Evolutionary conservation across 805 yeast genomes (phyloP), one percentile per base, ranked within the genome.

Genomic region (Yueomyces sp.): DNA sequence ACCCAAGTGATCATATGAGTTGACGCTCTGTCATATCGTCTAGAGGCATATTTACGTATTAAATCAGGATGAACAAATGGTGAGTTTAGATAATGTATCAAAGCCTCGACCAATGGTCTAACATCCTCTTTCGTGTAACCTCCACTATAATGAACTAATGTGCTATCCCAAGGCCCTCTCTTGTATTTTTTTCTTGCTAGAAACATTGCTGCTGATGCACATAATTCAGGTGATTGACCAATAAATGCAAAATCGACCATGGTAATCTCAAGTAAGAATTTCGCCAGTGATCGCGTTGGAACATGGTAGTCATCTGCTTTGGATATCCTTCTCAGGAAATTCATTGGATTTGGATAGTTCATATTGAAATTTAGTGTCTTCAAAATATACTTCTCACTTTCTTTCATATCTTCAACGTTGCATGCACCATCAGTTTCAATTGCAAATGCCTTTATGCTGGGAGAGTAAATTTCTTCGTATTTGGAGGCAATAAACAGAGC

Each of bases 301-400:
- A 84, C 80, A 58, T 86, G 94, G 64, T 85, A 87, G 57, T 83
- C 86, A 63, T 86, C 95, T 31, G 95, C 96, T 59, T 85, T 85
- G 37, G 94, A 83, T 43, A 86, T 84, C 57, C 95, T 73, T 61
- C 96, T 76, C 52, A 86, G 65, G 57, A 86, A 86, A 63, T 87
- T 86, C 84, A 86, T 79, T 45, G 95, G 95, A 58, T 84, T 84
- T 42, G 95, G 94, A 57, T 81, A 83, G 53, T 80, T 79, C 54
- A 86, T 68, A 61, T 85, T 80, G 62, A 82, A 86, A 47, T 77
- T 72, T 42, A 86, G 68, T 32, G 76, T 73, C 52, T 83, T 80
- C 45, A 87, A 64, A 38, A 86, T 79, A 54, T 74, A 78, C 57
- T 79, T 79, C 63, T 86, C 96, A 29, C 88, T 90, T 52, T 77